Base-by-base conservation (phyloP, 2,329 filamentous ascomycete genomes). In the Aspergillus floridensis region DNA sequence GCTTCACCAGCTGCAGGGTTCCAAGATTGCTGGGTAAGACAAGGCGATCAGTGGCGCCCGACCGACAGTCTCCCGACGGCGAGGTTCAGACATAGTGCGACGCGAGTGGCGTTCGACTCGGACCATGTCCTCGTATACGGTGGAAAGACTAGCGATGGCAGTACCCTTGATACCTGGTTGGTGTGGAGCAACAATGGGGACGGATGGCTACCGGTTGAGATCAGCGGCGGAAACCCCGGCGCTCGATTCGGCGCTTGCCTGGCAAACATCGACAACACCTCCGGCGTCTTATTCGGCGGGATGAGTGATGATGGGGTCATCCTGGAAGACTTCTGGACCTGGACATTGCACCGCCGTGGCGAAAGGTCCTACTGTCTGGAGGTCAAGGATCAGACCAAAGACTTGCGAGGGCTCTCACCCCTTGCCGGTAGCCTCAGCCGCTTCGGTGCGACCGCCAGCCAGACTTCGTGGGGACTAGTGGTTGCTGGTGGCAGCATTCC, bases 11-110 rank as follows among this genome's bases (percentile, higher is more conserved):
- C 86, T 12, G 82, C 81, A 31, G 86, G 86, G 1, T 78, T 91
- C 47, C 79, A 79, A 38, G 90, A 95, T 72, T 92, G 89, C 66
- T 97, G 91, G 91, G 66, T 92, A 1, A 85, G 88, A 63, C 80
- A 83, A 55, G 82, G 82, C 53, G 80, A 80, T 31, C 72, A 68
- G 14, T 96, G 92, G 92, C 80, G 81, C 59, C 81, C 80, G 63
- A 82, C 85, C 14, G 80, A 88, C 59, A 82, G 85, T 66, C 79
- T 96, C n/a, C 88, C 88, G 0, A 68, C 79, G n/a, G 83, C 88
- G 10, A 80, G 92, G 24, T 96, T 90, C 74, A 83, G 93, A 54
- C 93, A 97, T 70, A 85, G 85, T 59, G 83, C 88, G 31, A 79
- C 86, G 12, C 71, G 74, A 14, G 69, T 85, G 38, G 67, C 68